A percentile compares a stretch with the other conserved stretches of the same genome.
phyloP scores from a whole-genome alignment of 2,329 filamentous ascomycete genomes.

The Alternaria dauci region DNA sequence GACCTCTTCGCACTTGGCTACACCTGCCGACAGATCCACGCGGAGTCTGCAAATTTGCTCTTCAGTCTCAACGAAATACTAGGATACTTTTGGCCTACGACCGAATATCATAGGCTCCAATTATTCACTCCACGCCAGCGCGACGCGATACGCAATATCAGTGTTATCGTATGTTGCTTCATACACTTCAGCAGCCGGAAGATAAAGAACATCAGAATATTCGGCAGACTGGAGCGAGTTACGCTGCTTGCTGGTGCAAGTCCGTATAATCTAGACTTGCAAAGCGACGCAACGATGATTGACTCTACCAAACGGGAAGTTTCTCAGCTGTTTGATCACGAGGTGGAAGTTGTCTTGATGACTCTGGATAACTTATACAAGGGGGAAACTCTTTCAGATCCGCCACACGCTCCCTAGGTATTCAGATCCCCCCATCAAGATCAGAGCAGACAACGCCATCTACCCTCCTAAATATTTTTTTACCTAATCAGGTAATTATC shows the following conservation, averaged over 20 bases:
- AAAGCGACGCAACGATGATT: neutral
- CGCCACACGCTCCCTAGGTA: no score
- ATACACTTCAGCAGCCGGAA: neutral
- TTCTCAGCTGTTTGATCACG: neutral
- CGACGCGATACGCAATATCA: neutral
- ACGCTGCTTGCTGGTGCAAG: neutral
- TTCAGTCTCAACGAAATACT: neutral
- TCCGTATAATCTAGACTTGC: neutral
- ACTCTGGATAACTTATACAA: neutral
- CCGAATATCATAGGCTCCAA: neutral
- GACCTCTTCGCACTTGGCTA: neutral
- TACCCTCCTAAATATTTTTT: no score
- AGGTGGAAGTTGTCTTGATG: neutral
- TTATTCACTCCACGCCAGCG: neutral
- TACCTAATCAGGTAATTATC: no score
- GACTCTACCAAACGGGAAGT: neutral
- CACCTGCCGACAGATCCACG: conserved; percentile 2
- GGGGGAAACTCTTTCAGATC: neutral
- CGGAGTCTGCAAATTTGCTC: neutral
- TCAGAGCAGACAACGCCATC: no score
- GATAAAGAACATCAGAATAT: neutral
- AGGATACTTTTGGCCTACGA: neutral
- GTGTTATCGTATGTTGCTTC: neutral
- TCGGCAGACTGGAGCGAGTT: neutral
- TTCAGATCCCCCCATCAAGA: no score